Conservation (phyloP, 768 basidiomycete species). For the Exsudoporus frostii region DNA sequence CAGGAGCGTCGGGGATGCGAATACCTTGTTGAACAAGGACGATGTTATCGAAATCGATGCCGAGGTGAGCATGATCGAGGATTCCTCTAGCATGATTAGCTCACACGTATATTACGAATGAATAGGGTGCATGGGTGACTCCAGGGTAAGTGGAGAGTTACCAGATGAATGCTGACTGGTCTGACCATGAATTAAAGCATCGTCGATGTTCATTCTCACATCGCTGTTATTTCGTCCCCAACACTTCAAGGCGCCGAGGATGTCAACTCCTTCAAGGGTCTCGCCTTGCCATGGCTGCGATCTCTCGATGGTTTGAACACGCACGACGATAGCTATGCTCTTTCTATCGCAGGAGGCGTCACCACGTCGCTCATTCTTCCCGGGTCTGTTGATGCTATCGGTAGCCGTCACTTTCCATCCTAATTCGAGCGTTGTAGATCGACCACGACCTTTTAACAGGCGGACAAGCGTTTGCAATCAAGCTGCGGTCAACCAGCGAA, state of each 20-base stretch:
- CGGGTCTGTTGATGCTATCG: slow-evolving; percentile 62
- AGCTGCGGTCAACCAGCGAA: slow-evolving; percentile 66
- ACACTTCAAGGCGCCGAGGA: slow-evolving; percentile 45
- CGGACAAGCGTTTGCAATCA: slow-evolving; percentile 78
- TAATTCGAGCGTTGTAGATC: background rate
- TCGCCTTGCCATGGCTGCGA: slow-evolving; percentile 57
- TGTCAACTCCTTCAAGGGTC: slow-evolving; percentile 46
- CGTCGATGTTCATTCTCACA: slow-evolving; percentile 58
- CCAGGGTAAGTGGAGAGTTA: slow-evolving; percentile 33
- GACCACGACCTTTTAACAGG: slow-evolving; percentile 36
- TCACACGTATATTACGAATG: slow-evolving; percentile 12
- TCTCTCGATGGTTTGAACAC: slow-evolving; percentile 74
- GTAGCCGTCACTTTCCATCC: slow-evolving; percentile 26
- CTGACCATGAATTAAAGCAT: slow-evolving; percentile 30
- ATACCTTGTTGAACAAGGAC: background rate
- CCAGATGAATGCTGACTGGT: background rate
- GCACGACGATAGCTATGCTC: slow-evolving; percentile 59
- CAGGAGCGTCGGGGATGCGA: slow-evolving; percentile 43
- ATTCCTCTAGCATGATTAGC: background rate
- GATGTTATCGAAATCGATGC: slow-evolving; percentile 43
- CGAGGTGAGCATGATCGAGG: slow-evolving; percentile 14
- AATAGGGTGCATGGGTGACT: slow-evolving; percentile 63
- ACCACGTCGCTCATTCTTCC: slow-evolving; percentile 77
- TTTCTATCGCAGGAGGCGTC: slow-evolving; percentile 64
- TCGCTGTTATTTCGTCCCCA: slow-evolving; percentile 43